Evolutionary conservation across 352 stramenopile genomes (phyloP), one percentile per base, ranked within the genome.

Genomic region (Aphanomyces invadans): DNA sequence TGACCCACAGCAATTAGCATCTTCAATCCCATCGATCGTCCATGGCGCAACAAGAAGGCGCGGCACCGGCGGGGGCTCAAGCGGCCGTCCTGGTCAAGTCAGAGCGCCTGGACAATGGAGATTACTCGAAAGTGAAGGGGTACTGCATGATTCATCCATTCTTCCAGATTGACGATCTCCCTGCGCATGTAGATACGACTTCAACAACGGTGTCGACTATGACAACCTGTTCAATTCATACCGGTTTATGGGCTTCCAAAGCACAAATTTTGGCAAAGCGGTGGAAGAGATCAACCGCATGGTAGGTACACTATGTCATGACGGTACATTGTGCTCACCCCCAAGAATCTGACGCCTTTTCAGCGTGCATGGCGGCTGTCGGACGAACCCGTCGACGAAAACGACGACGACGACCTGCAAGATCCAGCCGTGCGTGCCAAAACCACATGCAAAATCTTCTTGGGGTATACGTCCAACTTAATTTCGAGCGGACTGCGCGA

Each of bases 381-480:
- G 62, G 92, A 99, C 74, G 84, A 97, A 4, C 85, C 91, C 32
- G 88, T 96, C 42, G 75, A 90, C 1, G 84, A 93, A 45, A 92
- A 97, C 29, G 90, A 98, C 36, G 95, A 99, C 66, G 84, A 97
- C 48, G 74, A 89, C 49, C 76, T 97, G 48, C 80, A 81, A 45
- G 84, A 95, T 59, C 75, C 79, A 3, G 75, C 72, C 57, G 90
- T 85, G 69, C 89, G 90, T 46, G 84, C 83, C 25, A 81, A 73
- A 3, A 77, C 94, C 51, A 98, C 97, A 73, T 96, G 83, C 76
- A 98, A 91, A n/a, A 99, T 99, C 67, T 99, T 99, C 77, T 80
- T 99, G 26, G 89, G 86, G 4, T 99, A 99, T 81, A 99, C 97
- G 44, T 98, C 90, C 38, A 99, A 99, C 83, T 88, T 99, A 74